Base-by-base conservation (phyloP, 2,329 filamentous ascomycete species). In the Aspergillus candidus region DNA sequence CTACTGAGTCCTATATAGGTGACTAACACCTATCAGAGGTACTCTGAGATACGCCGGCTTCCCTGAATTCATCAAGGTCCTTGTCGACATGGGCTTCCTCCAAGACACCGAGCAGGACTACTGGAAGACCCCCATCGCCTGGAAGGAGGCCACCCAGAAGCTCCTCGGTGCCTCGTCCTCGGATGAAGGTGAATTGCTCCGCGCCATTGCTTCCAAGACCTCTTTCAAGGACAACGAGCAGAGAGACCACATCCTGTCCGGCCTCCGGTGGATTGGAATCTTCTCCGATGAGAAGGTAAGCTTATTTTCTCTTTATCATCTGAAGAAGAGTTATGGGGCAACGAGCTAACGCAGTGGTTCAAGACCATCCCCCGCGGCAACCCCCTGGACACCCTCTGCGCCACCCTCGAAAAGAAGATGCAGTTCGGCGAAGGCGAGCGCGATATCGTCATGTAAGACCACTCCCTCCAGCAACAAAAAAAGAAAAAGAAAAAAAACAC, bases 1-100 rank as follows among this genome's bases (percentile, higher is more conserved):
- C 18, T 1, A 22, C 6, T 22, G 18, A 22, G 18, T 5, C 18
- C 18, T 22, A 22, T 22, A 22, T 27, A 2, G 22, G 3, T 8
- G 22, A 27, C 22, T 27, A 10, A 95, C 86, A 40, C 80, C 96
- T 58, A 75, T 95, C 63, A 78, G 88, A 40, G 87, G 86, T 50
- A 94, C 89, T 27, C 78, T 96, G 31, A 77, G 91, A 54, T 97
- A 93, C 74, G 76, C 80, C 54, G 89, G 91, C 35, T 95, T 95
- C 79, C 89, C 90, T 3, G 80, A 94, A 66, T 91, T 96, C 69
- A 80, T 96, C 72, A 85, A 84, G 65, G 80, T 83, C 18, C 81
- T 97, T 10, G 88, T 94, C 49, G 86, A 96, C 64, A 86, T 90
- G 49, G 89, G 88, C 53, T 95, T 96, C 79, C 78, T 97, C 38